Percentiles rank a stretch among this genome's conserved stretches.
These are phyloP conservation scores for Aureobasidium sp. DNA, from an alignment of 2,329 filamentous ascomycete species.

Conservation along the genomic window DNA sequence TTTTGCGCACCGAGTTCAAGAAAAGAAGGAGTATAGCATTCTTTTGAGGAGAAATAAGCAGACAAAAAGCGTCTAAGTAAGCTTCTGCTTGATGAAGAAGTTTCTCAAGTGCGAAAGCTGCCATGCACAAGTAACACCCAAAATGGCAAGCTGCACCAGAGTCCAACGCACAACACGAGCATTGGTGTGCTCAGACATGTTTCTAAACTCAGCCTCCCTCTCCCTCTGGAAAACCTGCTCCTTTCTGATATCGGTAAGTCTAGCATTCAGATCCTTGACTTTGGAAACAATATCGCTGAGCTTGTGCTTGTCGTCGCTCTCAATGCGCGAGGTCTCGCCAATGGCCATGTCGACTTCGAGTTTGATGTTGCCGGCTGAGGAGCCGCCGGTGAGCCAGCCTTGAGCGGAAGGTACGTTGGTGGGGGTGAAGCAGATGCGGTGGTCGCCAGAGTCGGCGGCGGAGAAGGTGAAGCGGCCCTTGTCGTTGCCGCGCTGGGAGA, in stretches of 20 bases:
- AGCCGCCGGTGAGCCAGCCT: conserved; percentile 61
- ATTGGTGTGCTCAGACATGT: conserved; percentile 93
- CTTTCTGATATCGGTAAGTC: conserved; percentile 78
- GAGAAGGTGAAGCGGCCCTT: conserved; percentile 90
- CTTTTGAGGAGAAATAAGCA: not conserved
- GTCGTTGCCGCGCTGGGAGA: conserved; percentile 69
- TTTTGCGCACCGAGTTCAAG: too few relatives aligned
- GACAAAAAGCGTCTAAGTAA: conserved; percentile 53
- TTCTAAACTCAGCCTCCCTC: conserved; percentile 94
- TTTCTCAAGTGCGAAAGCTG: conserved; percentile 89
- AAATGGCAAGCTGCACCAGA: conserved; percentile 74
- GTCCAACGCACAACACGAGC: conserved; percentile 89
- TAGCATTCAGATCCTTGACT: conserved; percentile 78
- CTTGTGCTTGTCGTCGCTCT: conserved; percentile 89
- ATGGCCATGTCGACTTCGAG: conserved; percentile 85
- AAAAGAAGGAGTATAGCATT: not conserved
- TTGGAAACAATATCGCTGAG: conserved; percentile 81
- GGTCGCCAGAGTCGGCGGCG: conserved; percentile 87
- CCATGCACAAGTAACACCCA: conserved; percentile 89
- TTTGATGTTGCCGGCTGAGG: conserved; percentile 67
- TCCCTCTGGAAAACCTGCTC: conserved; percentile 98
- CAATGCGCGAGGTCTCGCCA: conserved; percentile 87
- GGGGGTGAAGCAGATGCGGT: conserved; percentile 90
- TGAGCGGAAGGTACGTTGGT: conserved; percentile 60
- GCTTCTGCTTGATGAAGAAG: conserved; percentile 99